A percentile compares a stretch with the other conserved stretches of the same genome.
phyloP scores from a whole-genome alignment of 139 green algal species.

The Ettlia oleoabundans region DNA sequence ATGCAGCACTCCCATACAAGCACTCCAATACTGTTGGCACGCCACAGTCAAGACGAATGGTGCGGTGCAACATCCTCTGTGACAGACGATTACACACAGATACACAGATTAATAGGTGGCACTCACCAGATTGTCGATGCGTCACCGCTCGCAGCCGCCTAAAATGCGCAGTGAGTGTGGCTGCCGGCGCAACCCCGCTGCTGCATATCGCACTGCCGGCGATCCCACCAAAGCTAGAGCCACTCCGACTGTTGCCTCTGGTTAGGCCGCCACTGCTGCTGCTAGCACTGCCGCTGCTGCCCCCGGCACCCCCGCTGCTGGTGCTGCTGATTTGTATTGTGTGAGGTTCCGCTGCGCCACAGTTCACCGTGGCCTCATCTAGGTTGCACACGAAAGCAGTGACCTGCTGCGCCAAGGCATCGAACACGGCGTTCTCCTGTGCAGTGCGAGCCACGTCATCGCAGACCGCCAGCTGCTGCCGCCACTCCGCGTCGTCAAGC shows the following conservation, averaged over 20 bases:
- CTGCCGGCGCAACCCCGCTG: not conserved
- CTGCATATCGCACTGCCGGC: not conserved
- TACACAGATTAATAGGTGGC: too few species aligned
- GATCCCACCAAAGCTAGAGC: too few species aligned
- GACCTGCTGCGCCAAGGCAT: constrained; percentile 6
- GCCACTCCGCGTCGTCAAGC: not conserved
- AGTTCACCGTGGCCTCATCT: constrained; percentile 30
- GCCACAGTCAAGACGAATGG: too few species aligned
- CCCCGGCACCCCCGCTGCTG: not conserved
- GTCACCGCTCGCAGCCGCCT: not conserved
- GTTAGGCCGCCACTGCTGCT: not conserved
- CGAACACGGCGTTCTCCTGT: constrained; percentile 6
- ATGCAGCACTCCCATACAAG: too few species aligned
- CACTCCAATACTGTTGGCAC: too few species aligned
- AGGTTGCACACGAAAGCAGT: constrained; percentile 38
- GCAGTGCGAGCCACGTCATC: constrained; percentile 8
- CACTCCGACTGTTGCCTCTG: not conserved
- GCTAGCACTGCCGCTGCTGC: not conserved
- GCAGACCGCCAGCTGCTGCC: not conserved
- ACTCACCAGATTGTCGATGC: not conserved
- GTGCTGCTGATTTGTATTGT: constrained; percentile 12
- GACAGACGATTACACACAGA: too few species aligned
- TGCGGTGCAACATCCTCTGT: too few species aligned
- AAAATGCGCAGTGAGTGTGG: not conserved
- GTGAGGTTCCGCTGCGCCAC: not conserved